Conservation (phyloP, 2,329 filamentous ascomycete genomes). For the Xylariaceae sp. region DNA sequence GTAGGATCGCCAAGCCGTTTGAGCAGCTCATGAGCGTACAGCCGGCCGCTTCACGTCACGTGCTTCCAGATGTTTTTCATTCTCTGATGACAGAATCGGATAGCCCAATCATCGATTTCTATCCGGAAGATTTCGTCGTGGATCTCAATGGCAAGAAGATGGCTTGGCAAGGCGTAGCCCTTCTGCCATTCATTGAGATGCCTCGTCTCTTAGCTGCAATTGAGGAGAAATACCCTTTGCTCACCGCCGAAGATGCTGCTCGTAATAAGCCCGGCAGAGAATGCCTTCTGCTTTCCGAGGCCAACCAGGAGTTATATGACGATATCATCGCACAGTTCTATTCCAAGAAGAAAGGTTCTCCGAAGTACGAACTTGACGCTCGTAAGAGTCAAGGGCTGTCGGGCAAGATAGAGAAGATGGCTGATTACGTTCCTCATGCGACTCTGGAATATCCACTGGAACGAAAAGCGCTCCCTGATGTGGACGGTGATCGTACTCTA, state of each 20-base stretch:
- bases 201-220: slow-evolving; percentile 78
- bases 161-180: slow-evolving; percentile 91
- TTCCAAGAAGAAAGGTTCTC: slow-evolving; percentile 72
- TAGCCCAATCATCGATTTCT: slow-evolving; percentile 95
- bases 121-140: slow-evolving; percentile 87
- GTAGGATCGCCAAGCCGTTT: slow-evolving; percentile 81
- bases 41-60: slow-evolving; percentile 86
- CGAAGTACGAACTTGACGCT: slow-evolving; percentile 69
- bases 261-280: slow-evolving; percentile 80
- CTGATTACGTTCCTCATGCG: slow-evolving; percentile 78
- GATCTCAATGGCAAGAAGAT: slow-evolving; percentile 98
- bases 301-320: slow-evolving; percentile 74
- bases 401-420: slow-evolving; percentile 76
- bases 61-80: slow-evolving; percentile 84
- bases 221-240: slow-evolving; percentile 71
- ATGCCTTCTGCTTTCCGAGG: slow-evolving; percentile 77
- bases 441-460: slow-evolving; percentile 74
- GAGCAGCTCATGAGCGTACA: slow-evolving; percentile 98
- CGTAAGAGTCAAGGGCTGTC: slow-evolving; percentile 71
- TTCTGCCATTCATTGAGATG: slow-evolving; percentile 96
- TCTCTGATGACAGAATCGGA: slow-evolving; percentile 82
- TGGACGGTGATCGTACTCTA: slow-evolving; percentile 83
- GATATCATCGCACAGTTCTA: slow-evolving; percentile 83
- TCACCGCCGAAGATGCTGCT: slow-evolving; percentile 70
- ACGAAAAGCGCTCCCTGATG: slow-evolving; percentile 64